Evolutionary conservation across 768 basidiomycete genomes (phyloP), one percentile per base, ranked within the genome.

Genomic region (Auricularia cornea): DNA sequence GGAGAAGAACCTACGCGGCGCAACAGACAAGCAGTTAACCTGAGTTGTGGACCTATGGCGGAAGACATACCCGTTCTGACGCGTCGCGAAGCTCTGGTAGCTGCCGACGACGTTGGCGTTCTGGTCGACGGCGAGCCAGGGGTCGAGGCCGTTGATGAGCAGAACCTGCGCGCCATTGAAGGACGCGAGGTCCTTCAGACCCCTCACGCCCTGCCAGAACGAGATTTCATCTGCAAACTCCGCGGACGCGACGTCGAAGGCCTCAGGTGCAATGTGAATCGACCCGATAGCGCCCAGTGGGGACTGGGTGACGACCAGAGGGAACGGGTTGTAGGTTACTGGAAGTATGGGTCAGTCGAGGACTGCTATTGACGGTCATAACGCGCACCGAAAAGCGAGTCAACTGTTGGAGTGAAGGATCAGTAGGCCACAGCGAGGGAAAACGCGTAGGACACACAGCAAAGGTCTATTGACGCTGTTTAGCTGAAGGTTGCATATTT

Each of bases 81-180:
- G 75, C 11, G 74, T 74, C 1, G 78, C 80, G 59, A 83, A 77
- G 20, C 75, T 77, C 66, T 85, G 83, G 71, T 76, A 86, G 64
- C 78, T 73, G 16, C 84, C 84, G 28, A 80, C 78, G 59, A 80
- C 78, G 23, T 72, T 65, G 1, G 84, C 80, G 67, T 83, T 85
- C 14, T 74, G 75, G 64, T 86, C 73, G 14, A 86, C 80, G 28
- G 81, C 80, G 31, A 75, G 73, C 54, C 77, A 81, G 2, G 85
- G 84, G 64, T 79, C 77, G 62, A 73, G 68, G 41, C 79, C 81
- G 63, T 87, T 79, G 68, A 86, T 85, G 1, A 72, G 66, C 29
- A 83, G 69, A 2, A 87, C 84, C 71, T 77, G 79, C 3, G 84
- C 84, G 2, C 85, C 84, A 44, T 73, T 71, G 6, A 76, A 70